A percentile compares a stretch with the other conserved stretches of the same genome.
Conservation (phyloP, 768 basidiomycete species). For the Phaeotremella fagi region DNA sequence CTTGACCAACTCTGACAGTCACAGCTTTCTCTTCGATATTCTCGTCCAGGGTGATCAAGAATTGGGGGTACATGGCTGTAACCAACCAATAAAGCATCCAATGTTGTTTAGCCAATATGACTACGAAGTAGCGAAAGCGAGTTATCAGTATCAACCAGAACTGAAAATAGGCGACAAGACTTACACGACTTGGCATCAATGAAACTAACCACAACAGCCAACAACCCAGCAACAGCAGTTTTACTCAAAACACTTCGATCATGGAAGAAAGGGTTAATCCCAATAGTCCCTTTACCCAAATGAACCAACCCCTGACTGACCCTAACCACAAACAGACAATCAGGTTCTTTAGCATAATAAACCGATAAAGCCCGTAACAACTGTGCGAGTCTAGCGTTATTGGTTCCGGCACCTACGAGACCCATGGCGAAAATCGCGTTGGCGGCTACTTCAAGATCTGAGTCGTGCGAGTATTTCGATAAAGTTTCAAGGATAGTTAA, state of each 20-base stretch:
- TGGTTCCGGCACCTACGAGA: slow-evolving; percentile 94
- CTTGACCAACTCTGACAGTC: slow-evolving; percentile 92
- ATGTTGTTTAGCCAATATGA: slow-evolving; percentile 89
- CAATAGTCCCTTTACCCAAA: slow-evolving; percentile 98
- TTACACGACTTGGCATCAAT: slow-evolving; percentile 89
- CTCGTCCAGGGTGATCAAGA: slow-evolving; percentile 95
- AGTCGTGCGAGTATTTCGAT: slow-evolving; percentile 98
- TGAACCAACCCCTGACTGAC: slow-evolving; percentile 89
- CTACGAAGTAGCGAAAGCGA: slow-evolving; percentile 49
- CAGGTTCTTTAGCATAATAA: slow-evolving; percentile 97
- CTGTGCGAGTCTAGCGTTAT: slow-evolving; percentile 93
- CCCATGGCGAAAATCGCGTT: slow-evolving; percentile 99
- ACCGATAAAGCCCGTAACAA: slow-evolving; percentile 95
- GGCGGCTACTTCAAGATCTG: slow-evolving; percentile 89
- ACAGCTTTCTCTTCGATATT: slow-evolving; percentile 78
- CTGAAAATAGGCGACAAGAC: slow-evolving; percentile 44
- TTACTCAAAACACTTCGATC: slow-evolving; percentile 86
- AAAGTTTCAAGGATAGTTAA: slow-evolving; percentile 91
- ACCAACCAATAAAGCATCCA: slow-evolving; percentile 99
- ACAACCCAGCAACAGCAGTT: slow-evolving; percentile 79
- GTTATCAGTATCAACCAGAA: background rate
- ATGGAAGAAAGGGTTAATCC: slow-evolving; percentile 91
- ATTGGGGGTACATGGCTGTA: slow-evolving; percentile 95
- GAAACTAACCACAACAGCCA: slow-evolving; percentile 84
- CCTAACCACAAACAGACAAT: slow-evolving; percentile 92